These are phyloP conservation scores for Fusarium robinianum DNA, from an alignment of 2,329 filamentous ascomycete genomes.

Conservation along the genomic window DNA sequence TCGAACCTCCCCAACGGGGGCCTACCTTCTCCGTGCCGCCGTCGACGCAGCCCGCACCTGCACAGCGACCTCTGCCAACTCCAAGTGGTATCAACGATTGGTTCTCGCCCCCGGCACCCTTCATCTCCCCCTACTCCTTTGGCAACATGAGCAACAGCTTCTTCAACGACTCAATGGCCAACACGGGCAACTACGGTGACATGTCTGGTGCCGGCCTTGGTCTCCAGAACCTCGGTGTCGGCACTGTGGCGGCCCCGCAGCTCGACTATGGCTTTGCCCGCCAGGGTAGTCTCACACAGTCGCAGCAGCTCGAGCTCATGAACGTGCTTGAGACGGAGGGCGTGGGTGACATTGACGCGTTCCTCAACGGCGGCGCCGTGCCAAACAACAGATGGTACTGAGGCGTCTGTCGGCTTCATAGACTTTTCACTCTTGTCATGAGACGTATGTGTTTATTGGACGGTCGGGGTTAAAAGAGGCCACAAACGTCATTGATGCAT, in stretches of 20 bases:
- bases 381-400: conserved; percentile 42
- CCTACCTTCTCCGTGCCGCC: conserved; percentile 48
- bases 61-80: conserved; percentile 51
- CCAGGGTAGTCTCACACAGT: conserved; percentile 73
- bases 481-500: conserved; percentile 8
- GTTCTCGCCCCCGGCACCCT: conserved; percentile 57
- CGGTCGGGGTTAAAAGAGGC: too few species aligned
- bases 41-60: conserved; percentile 42
- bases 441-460: too few species aligned
- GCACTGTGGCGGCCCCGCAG: conserved; percentile 33
- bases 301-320: conserved; percentile 85
- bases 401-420: conserved; percentile 1
- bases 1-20: conserved; percentile 33
- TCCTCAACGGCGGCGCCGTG: conserved; percentile 51
- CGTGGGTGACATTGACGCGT: conserved; percentile 63
- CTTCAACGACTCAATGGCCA: conserved; percentile 46
- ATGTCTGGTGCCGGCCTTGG: conserved; percentile 40
- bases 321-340: conserved; percentile 74
- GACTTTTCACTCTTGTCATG: too few species aligned
- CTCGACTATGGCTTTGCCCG: conserved; percentile 51
- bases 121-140: conserved; percentile 59
- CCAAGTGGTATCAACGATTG: conserved; percentile 53
- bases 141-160: conserved; percentile 47
- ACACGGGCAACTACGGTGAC: conserved; percentile 37
- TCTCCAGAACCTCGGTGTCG: conserved; percentile 39